Percentiles rank a stretch among this genome's conserved stretches.
Conservation (phyloP, 1,139 yeast genomes). For the Suhomyces chickasaworum region DNA sequence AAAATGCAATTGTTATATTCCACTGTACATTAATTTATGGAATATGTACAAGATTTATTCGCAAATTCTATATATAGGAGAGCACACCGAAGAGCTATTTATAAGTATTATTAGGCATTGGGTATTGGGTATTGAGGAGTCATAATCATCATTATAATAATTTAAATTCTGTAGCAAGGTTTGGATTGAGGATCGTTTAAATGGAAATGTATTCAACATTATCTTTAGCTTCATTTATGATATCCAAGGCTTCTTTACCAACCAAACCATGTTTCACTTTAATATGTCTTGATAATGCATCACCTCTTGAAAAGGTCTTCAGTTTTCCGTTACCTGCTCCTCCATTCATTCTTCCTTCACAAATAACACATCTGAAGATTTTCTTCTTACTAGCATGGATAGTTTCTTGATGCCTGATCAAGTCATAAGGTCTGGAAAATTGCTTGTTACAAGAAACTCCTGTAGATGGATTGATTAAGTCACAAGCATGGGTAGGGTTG, state of each 20-base stretch:
- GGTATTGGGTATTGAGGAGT: constrained; percentile 5
- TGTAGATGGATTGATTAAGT: constrained; percentile 58
- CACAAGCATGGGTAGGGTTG: constrained; percentile 45
- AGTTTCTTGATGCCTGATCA: constrained; percentile 53
- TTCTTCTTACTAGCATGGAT: constrained; percentile 52
- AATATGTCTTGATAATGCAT: constrained; percentile 52
- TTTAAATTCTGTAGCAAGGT: background rate
- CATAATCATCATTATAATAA: constrained; percentile 6
- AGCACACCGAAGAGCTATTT: constrained; percentile 6
- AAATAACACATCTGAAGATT: constrained; percentile 51
- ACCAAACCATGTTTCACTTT: constrained; percentile 51
- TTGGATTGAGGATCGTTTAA: constrained; percentile 3
- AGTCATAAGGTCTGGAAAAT: constrained; percentile 51
- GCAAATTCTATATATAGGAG: constrained; percentile 13
- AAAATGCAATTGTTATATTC: background rate
- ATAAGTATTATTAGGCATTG: constrained; percentile 6
- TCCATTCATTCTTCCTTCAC: constrained; percentile 51
- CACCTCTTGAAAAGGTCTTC: constrained; percentile 52
- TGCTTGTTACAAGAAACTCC: constrained; percentile 48
- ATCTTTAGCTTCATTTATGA: constrained; percentile 73
- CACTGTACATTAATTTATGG: background rate
- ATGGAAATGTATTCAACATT: constrained; percentile 64
- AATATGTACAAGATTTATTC: constrained; percentile 13
- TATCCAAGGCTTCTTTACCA: constrained; percentile 53
- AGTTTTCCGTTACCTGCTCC: constrained; percentile 62